Evolutionary conservation across 495 filamentous ascomycete genomes (phyloP), one percentile per base, ranked within the genome.

Genomic region (Daldinia concentrica): DNA sequence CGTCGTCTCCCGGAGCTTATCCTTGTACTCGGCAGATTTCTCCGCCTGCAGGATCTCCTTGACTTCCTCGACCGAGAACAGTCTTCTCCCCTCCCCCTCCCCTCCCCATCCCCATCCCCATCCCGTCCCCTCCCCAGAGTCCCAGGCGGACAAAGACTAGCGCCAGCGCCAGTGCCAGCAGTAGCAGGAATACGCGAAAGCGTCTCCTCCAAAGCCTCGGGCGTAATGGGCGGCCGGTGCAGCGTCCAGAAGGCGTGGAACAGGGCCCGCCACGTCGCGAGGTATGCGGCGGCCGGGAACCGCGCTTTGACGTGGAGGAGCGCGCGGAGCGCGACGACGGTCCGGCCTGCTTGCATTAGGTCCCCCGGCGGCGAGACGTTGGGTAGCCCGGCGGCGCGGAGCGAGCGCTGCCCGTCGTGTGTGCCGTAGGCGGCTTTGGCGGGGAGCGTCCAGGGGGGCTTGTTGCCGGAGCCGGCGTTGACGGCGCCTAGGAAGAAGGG

Each of bases 401-500:
- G 81, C 34, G 89, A 83, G n/a, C 90, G 86, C 6, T 71, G 68
- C 4, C 72, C 72, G 75, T 93, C 91, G 72, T 82, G 86, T 36
- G 68, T 54, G 34, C 79, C 79, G 74, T 92, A 88, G 9, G 61
- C 70, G 15, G 85, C 88, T 82, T 94, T 93, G 50, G 87, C 87
- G 5, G 89, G 87, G 29, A 91, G 78, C 1, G 82, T 86, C 89
- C 90, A 92, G 5, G 92, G 92, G 0, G 92, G 92, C 65, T 88
- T 88, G 80, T 94, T 93, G 41, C 90, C 89, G 39, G 86, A 87
- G 24, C 82, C 86, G 29, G 80, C 84, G 70, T 91, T 93, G 70
- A 94, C 86, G 22, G 86, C 92, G 54, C 90, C 90, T n/a, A 94
- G 81, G 72, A 94, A 89, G 52, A 93, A 79, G 14, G 92, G 92